phyloP scores from a whole-genome alignment of 768 basidiomycete species.

The Suillus spraguei region DNA sequence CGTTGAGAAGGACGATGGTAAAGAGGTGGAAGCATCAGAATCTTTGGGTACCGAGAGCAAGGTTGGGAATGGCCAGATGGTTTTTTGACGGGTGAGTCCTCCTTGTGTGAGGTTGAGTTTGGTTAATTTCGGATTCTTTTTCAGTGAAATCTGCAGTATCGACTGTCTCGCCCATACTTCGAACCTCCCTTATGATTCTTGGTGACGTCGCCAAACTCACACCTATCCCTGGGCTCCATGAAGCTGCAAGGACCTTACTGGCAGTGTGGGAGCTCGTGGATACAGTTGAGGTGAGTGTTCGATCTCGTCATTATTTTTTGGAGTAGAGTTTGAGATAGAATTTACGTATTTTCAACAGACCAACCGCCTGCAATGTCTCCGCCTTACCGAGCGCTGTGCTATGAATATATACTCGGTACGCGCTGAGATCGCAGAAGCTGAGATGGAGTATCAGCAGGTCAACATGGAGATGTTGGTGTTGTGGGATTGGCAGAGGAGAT shows the following conservation, averaged over 20 bases:
- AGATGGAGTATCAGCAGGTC: slow-evolving; percentile 20
- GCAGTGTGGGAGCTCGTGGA: slow-evolving; percentile 68
- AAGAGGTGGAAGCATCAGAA: not conserved
- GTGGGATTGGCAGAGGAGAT: slow-evolving; percentile 49
- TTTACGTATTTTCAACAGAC: slow-evolving; percentile 41
- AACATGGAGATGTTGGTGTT: slow-evolving; percentile 16
- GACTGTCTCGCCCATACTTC: not conserved
- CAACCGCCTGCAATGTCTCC: slow-evolving; percentile 67
- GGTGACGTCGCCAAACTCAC: slow-evolving; percentile 38
- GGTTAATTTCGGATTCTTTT: not conserved
- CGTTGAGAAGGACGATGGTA: not conserved
- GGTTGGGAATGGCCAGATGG: no score
- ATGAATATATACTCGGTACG: slow-evolving; percentile 65
- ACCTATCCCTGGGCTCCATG: slow-evolving; percentile 57
- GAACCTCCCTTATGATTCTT: not conserved
- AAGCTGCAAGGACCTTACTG: slow-evolving; percentile 53
- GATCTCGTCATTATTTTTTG: not conserved
- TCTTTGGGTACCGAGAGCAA: not conserved
- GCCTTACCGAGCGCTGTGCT: slow-evolving; percentile 74
- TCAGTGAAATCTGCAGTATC: not conserved
- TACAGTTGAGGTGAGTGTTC: slow-evolving; percentile 55
- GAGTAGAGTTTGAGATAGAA: not conserved
- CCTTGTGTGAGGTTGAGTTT: not conserved
- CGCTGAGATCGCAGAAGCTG: slow-evolving; percentile 63
- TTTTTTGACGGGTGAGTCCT: slow-evolving; percentile 1